Conservation (phyloP, 2,329 filamentous ascomycete species). For the Penicillium olsonii region DNA sequence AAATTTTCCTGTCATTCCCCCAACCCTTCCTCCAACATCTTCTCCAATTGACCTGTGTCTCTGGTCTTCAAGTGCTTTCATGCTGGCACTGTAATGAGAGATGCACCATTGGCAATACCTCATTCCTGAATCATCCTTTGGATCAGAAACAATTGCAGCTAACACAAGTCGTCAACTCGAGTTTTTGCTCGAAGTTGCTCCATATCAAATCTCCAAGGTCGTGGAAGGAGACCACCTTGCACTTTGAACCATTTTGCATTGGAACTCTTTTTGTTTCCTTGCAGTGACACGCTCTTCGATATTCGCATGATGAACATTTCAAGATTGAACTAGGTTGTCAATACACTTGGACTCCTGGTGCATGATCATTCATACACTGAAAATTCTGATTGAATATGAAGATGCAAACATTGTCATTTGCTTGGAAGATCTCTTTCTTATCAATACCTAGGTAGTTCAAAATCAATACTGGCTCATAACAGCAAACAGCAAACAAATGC, state of each 20-base stretch:
- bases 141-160: neutral
- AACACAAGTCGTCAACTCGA: too few relatives aligned
- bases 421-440: too few relatives aligned
- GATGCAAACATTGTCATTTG: slow-evolving; percentile 7
- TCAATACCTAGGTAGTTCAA: too few relatives aligned
- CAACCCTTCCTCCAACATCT: neutral
- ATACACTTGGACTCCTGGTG: slow-evolving; percentile 30
- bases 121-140: neutral
- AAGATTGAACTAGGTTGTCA: slow-evolving; percentile 34
- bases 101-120: too few relatives aligned
- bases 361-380: slow-evolving; percentile 44
- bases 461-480: too few relatives aligned
- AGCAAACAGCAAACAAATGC: too few relatives aligned
- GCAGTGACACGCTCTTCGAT: slow-evolving; percentile 8
- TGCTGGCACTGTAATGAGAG: neutral
- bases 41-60: too few relatives aligned
- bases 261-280: too few relatives aligned
- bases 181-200: neutral
- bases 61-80: neutral
- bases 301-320: slow-evolving; percentile 37
- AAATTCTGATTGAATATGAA: slow-evolving; percentile 39
- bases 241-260: too few relatives aligned
- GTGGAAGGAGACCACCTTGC: too few relatives aligned
- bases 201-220: neutral
- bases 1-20: neutral